A percentile compares a stretch with the other conserved stretches of the same genome.
These are phyloP conservation scores for Mariannaea elegans DNA, from an alignment of 2,329 filamentous ascomycete genomes.

Conservation along the genomic window DNA sequence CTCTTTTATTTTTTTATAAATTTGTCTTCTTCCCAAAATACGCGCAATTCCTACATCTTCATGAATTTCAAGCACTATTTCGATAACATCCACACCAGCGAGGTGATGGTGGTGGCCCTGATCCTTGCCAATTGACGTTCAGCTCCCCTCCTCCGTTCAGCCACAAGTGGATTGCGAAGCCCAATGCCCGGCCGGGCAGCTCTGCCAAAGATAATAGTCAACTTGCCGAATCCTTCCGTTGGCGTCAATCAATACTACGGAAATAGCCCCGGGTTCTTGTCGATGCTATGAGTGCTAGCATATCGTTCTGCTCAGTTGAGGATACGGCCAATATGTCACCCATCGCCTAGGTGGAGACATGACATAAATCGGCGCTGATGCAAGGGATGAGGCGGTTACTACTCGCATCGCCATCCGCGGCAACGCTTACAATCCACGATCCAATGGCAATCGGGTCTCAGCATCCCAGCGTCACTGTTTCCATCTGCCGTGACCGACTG, in stretches of 20 bases:
- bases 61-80: not conserved
- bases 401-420: constrained; percentile 19
- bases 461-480: constrained; percentile 4
- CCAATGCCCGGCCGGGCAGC: not conserved
- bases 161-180: not conserved
- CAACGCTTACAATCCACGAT: constrained; percentile 12
- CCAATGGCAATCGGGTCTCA: constrained; percentile 5
- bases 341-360: constrained; percentile 11
- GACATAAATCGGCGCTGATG: not conserved
- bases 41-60: not conserved
- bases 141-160: not conserved
- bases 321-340: not conserved
- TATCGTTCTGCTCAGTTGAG: constrained; percentile 4
- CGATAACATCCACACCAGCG: not conserved
- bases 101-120: not conserved
- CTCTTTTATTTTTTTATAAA: constrained; percentile 6
- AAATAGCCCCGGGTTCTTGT: not conserved
- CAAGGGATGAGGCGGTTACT: not conserved
- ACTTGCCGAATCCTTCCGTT: constrained; percentile 11
- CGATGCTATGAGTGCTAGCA: constrained; percentile 8
- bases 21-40: not conserved
- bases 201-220: not conserved
- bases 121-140: not conserved
- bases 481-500: constrained; percentile 3
- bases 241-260: not conserved